Percentiles rank a stretch among this genome's conserved stretches.
Evolutionary conservation across 139 green algal species (phyloP).

Genomic region (Volvox reticuliferus): DNA sequence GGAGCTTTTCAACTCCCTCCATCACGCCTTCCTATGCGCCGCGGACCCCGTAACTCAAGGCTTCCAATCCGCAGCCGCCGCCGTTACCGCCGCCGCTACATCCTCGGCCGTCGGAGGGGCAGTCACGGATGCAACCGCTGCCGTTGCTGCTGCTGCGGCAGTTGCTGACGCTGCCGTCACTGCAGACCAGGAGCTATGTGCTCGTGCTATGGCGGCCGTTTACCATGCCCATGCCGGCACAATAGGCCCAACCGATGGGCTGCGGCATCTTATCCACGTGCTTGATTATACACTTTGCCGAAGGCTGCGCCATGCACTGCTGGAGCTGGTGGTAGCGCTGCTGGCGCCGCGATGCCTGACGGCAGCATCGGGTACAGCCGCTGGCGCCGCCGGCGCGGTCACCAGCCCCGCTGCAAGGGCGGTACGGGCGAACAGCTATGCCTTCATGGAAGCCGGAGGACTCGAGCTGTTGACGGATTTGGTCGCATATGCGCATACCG

Average conservation of each 20-base stretch:
- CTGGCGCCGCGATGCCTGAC: conserved; percentile 65
- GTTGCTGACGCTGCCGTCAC: background rate
- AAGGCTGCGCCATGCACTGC: conserved; percentile 77
- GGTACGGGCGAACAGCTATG: conserved; percentile 72
- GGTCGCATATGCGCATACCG: conserved; percentile 80
- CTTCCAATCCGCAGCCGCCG: background rate
- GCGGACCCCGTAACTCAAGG: conserved; percentile 51
- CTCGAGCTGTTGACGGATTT: conserved; percentile 88
- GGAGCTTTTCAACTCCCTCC: conserved; percentile 86
- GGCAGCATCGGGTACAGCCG: background rate
- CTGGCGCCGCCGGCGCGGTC: background rate
- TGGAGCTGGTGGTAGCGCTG: conserved; percentile 86
- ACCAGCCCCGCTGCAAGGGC: conserved; percentile 38
- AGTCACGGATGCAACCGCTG: background rate
- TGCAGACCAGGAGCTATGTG: conserved; percentile 77
- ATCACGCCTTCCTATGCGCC: conserved; percentile 84
- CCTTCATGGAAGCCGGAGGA: conserved; percentile 78
- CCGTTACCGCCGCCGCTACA: background rate
- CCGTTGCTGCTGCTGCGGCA: background rate
- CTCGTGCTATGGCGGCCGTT: conserved; percentile 87
- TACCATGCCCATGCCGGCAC: conserved; percentile 70
- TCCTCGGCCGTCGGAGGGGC: background rate
- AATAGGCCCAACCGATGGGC: conserved; percentile 83
- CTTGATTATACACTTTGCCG: conserved; percentile 76
- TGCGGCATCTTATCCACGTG: conserved; percentile 79